Base-by-base conservation (phyloP, 2,329 filamentous ascomycete species). In the Botrytis squamosa region DNA sequence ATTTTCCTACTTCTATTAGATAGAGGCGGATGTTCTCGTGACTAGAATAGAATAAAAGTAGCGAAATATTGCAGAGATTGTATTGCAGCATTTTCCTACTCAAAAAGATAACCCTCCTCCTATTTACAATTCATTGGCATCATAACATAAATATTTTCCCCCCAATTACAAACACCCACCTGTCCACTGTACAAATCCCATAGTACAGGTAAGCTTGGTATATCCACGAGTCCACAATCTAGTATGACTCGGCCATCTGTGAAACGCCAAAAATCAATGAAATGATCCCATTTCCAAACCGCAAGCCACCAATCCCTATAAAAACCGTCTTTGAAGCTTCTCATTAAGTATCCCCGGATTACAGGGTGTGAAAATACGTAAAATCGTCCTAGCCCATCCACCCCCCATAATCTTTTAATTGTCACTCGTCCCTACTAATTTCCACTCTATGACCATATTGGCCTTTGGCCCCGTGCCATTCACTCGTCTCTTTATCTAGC, bases 371-470 rank as follows among this genome's bases (percentile, higher is more conserved):
- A 10, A 36, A 46, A 12, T 49, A 2, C 18, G 42, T 44, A 10
- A 8, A n/a, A 29, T 29, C n/a, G 4, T 14, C 16, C 16, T 33
- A 68, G 18, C 36, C 66, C 36, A 57, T 57, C 36, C 36, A 42
- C 36, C 49, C 49, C 36, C 25, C 59, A 52, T 40, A 52, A 29
- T 71, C 69, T 12, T 20, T 22, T 25, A 1, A 57, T 68, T 33
- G 8, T 68, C n/a, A 42, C 66, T 59, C 62, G 12, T 68, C 29
- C 20, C 63, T 68, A 14, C 49, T 33, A 42, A 69, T 72, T 25
- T 69, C 70, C 7, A 72, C 70, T 18, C 29, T 33, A 49, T 72
- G 49, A 14, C 57, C 66, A 57, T 70, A 63, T 10, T 29, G 16
- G 5, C 40, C 55, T 14, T 46, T 33, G 10, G 33, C 44, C 1